Evolutionary conservation across 352 stramenopile species (phyloP), one percentile per base, ranked within the genome.

Genomic region (Pythium rhizo-oryzae): DNA sequence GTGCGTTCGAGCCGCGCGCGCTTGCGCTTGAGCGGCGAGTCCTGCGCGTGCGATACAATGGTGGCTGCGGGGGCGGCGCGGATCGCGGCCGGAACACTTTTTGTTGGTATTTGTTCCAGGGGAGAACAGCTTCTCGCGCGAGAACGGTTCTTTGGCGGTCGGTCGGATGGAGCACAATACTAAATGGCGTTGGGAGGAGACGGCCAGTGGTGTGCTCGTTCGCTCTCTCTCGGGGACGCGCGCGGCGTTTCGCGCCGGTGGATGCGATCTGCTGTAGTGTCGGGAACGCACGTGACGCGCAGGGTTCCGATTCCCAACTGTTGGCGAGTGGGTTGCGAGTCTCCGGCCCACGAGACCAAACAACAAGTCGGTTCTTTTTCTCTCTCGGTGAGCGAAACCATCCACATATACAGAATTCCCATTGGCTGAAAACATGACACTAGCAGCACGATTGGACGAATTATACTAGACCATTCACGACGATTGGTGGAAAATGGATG

Each of bases 21-120:
- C 47, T 69, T 69, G 53, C 62, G 62, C 46, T 62, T 62, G 37
- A 58, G 51, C 30, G 56, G 56, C 56, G 56, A 25, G 56, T 60
- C 35, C 35, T 47, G 37, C 8, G 21, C 15, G 19, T 35, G 18
- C 21, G 54, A 33, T n/a, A 33, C 54, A n/a, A 60, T 60, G 54
- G 19, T 60, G 19, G 54, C 35, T 46, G 54, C 11, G 12, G 51
- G 24, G 19, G 25, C 37, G 33, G 51, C 39, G 37, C 51, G 23
- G 49, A 24, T 12, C 8, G 49, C 49, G 49, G 1, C 13, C 24
- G 51, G 51, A 57, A 57, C 43, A 50, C 43, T 50, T 50, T 12
- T n/a, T 8, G 19, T n/a, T 11, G 43, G 19, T n/a, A 4, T 2
- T 33, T 33, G 28, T 33, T 33, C 28, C 43, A 50, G 19, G 43